Evolutionary conservation across 257 asterid genomes (phyloP).

Genomic region (Misopates orontium): DNA sequence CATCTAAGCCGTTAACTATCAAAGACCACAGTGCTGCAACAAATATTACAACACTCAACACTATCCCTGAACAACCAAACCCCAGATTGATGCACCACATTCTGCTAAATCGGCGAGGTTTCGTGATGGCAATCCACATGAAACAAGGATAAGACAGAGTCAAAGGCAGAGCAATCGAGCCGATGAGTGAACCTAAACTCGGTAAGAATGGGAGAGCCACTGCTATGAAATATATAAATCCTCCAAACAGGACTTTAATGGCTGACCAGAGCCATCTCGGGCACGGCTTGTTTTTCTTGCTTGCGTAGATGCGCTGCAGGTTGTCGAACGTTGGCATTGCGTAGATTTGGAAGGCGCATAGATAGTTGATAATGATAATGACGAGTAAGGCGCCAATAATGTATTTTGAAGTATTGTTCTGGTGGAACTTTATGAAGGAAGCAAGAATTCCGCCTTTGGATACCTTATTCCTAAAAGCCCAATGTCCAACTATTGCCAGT

Average conservation of each 20-base stretch:
- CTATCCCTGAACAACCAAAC: conserved; percentile 44
- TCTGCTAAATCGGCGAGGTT: conserved; percentile 34
- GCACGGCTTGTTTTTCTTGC: conserved; percentile 48
- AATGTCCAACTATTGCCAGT: conserved; percentile 56
- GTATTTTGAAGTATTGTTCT: conserved; percentile 36
- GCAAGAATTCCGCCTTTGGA: conserved; percentile 41
- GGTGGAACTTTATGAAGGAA: conserved; percentile 37
- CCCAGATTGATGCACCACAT: conserved; percentile 53
- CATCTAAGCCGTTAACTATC: conserved; percentile 45
- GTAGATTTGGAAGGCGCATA: conserved; percentile 62
- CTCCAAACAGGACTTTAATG: conserved; percentile 53
- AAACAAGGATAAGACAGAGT: conserved; percentile 65
- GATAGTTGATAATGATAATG: conserved; percentile 37
- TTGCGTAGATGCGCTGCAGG: conserved; percentile 44
- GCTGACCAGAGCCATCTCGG: conserved; percentile 50
- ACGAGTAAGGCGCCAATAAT: conserved; percentile 34
- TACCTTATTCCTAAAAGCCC: conserved; percentile 50
- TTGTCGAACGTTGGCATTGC: conserved; percentile 68
- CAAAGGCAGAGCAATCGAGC: conserved; percentile 53
- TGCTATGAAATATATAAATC: conserved; percentile 52
- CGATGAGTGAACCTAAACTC: conserved; percentile 46
- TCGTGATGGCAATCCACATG: conserved; percentile 64
- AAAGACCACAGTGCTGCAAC: conserved; percentile 54
- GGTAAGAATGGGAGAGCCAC: conserved; percentile 64
- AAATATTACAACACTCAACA: conserved; percentile 31